Percentiles rank a stretch among this genome's conserved stretches.
These are phyloP conservation scores for Daedaleopsis sinensis DNA, from an alignment of 768 basidiomycete species.

Conservation along the genomic window DNA sequence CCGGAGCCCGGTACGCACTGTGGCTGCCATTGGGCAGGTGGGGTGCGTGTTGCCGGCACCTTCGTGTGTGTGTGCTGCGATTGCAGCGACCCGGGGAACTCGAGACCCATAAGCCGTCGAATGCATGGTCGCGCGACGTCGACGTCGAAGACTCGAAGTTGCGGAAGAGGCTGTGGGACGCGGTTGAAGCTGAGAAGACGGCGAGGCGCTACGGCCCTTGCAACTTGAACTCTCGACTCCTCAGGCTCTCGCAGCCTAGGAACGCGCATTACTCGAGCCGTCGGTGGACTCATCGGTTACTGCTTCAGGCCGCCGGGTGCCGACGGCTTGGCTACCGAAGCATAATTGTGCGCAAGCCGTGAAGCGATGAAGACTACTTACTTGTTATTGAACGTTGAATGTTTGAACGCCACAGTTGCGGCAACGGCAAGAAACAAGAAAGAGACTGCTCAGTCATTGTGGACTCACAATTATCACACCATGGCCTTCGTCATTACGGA, in stretches of 20 bases:
- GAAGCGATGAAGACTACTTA: too few relatives aligned
- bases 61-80: not conserved
- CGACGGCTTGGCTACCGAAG: not conserved
- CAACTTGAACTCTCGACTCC: not conserved
- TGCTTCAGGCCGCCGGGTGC: not conserved
- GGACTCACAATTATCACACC: too few relatives aligned
- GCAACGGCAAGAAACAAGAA: too few relatives aligned
- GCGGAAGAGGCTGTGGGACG: too few relatives aligned
- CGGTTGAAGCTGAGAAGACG: not conserved
- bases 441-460: too few relatives aligned
- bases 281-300: not conserved
- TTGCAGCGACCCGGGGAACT: too few relatives aligned
- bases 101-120: too few relatives aligned
- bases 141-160: too few relatives aligned
- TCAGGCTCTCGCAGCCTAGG: not conserved
- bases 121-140: too few relatives aligned
- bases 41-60: not conserved
- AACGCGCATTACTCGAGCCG: not conserved
- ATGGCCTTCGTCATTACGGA: too few relatives aligned
- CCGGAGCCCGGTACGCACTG: not conserved
- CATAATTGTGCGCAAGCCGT: not conserved
- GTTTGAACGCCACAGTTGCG: too few relatives aligned
- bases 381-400: too few relatives aligned
- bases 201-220: not conserved
- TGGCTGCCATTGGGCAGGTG: slow-evolving; percentile 4